Conservation (phyloP, 495 filamentous ascomycete genomes). For the Aspergillus biplanus region DNA sequence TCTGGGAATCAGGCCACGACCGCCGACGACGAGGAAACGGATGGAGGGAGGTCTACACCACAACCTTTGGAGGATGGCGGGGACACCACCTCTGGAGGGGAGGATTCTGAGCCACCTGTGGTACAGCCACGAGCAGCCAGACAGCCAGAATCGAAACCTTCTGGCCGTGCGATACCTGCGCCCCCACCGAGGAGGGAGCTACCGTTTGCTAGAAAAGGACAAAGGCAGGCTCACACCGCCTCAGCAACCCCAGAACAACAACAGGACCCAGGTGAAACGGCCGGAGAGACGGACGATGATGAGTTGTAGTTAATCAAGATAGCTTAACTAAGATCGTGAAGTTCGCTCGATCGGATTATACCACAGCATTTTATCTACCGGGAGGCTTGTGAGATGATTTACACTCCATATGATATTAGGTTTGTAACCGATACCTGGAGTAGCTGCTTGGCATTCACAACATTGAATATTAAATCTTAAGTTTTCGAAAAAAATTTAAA, state of each 20-base stretch:
- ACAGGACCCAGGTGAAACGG: constrained; percentile 35
- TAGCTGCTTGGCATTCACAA: no score
- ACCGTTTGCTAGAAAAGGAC: constrained; percentile 36
- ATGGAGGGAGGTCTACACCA: constrained; percentile 43
- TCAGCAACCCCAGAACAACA: constrained; percentile 12
- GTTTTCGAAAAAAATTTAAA: neutral
- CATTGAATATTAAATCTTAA: neutral
- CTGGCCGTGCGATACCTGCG: constrained; percentile 13
- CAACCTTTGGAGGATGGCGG: constrained; percentile 40
- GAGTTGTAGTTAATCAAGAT: constrained; percentile 42
- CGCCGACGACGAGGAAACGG: constrained; percentile 37
- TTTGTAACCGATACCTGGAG: no score
- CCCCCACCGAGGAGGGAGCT: constrained; percentile 44
- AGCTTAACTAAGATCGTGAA: neutral
- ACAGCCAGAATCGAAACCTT: neutral
- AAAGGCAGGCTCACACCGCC: constrained; percentile 7
- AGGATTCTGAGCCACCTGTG: constrained; percentile 11
- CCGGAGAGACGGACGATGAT: constrained; percentile 58
- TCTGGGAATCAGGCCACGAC: constrained; percentile 24
- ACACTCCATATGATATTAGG: no score
- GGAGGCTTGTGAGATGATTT: no score
- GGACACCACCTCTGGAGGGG: constrained; percentile 47
- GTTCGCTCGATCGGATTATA: neutral
- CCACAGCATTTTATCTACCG: neutral
- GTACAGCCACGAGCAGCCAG: constrained; percentile 10